Conservation (phyloP, 1,139 yeast species). For the Hansenula sp. region DNA sequence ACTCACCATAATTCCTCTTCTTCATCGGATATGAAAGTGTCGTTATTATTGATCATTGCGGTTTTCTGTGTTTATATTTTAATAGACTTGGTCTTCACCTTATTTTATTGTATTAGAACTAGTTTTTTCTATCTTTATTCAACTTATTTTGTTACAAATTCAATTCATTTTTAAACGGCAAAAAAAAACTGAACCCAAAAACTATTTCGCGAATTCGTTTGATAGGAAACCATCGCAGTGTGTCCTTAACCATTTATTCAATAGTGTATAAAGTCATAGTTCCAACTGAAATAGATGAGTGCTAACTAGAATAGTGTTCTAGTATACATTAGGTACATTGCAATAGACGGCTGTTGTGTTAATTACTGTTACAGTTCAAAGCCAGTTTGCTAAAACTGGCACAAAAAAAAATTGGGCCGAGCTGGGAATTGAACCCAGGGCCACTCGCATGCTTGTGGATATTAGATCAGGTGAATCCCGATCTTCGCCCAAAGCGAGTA, state of each 20-base stretch:
- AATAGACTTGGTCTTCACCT: background rate
- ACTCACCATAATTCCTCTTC: constrained; percentile 74
- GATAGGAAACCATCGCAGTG: too few species aligned
- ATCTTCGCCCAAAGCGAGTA: constrained; percentile 25
- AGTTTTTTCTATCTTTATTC: too few species aligned
- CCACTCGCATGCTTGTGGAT: constrained; percentile 22
- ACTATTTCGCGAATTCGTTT: too few species aligned
- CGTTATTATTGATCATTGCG: constrained; percentile 34
- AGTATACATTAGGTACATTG: too few species aligned
- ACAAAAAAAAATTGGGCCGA: constrained; percentile 14
- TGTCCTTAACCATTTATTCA: too few species aligned
- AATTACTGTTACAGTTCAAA: too few species aligned
- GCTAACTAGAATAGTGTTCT: too few species aligned
- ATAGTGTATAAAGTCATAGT: too few species aligned
- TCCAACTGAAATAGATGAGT: too few species aligned
- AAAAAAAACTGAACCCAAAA: too few species aligned
- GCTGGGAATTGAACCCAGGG: constrained; percentile 26
- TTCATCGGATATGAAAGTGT: constrained; percentile 67
- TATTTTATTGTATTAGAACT: background rate
- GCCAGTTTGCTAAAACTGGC: background rate
- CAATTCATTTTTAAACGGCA: background rate
- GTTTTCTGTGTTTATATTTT: background rate
- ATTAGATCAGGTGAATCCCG: constrained; percentile 9
- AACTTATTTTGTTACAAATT: background rate
- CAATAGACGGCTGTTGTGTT: too few species aligned